Conservation (phyloP, 768 basidiomycete species). For the Suillus bovinus region DNA sequence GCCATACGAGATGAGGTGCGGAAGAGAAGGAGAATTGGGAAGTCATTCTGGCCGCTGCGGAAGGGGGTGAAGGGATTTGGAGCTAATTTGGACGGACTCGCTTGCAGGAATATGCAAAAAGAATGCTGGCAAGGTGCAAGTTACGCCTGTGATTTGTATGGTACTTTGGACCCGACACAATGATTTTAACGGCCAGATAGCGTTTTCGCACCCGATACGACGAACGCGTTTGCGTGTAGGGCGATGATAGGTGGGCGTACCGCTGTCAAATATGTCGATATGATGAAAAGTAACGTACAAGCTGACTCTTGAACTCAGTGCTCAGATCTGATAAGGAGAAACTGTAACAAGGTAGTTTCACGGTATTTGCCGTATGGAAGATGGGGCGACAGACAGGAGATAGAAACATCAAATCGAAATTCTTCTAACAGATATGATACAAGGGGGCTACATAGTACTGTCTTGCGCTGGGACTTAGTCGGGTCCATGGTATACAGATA, state of each 20-base stretch:
- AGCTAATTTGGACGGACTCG: conserved; percentile 2
- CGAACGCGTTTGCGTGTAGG: conserved; percentile 7
- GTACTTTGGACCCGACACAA: conserved; percentile 4
- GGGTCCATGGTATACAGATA: conserved; percentile 34
- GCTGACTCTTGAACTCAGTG: too few relatives aligned
- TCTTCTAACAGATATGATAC: conserved; percentile 22
- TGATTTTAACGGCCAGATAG: background rate
- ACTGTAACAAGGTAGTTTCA: background rate
- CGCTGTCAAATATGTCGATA: conserved; percentile 10
- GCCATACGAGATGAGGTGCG: conserved; percentile 52
- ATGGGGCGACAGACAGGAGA: conserved; percentile 5
- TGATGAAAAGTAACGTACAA: conserved; percentile 10
- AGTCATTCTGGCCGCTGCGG: conserved; percentile 2
- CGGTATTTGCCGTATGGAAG: conserved; percentile 7
- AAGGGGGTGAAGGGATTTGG: conserved; percentile 13
- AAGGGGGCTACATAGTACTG: conserved; percentile 31
- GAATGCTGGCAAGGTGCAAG: conserved; percentile 17
- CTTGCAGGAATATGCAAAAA: conserved; percentile 16
- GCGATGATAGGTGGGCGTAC: conserved; percentile 11
- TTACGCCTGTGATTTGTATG: conserved; percentile 4
- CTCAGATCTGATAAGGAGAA: conserved; percentile 1
- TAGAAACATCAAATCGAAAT: conserved; percentile 5
- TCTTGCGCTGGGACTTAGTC: conserved; percentile 22
- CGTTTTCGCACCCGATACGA: conserved; percentile 8
- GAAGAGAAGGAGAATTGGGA: conserved; percentile 23